Evolutionary conservation across 305 asterid species (phyloP), one percentile per base, ranked within the genome.

Genomic region (Fraxinus ornus): DNA sequence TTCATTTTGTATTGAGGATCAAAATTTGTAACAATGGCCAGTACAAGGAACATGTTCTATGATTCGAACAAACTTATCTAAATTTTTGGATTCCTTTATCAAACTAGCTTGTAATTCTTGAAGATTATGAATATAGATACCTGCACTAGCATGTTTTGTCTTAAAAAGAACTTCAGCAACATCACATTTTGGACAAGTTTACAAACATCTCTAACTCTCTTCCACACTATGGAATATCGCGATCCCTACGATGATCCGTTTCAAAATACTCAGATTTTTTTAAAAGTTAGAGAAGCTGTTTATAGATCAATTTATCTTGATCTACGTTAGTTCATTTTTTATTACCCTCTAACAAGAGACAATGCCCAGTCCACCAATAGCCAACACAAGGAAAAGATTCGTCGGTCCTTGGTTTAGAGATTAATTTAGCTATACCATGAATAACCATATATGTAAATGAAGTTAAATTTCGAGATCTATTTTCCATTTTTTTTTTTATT

Each of bases 1-100:
- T 70, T 82, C 84, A 83, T 74, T 77, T 87, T 81, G 47, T 78
- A 81, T 15, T 85, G 82, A 30, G 90, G 88, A 83, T 87, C 88
- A 78, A 32, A 87, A 55, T 81, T 78, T 13, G 85, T 64, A 26
- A 87, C 83, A n/a, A 87, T 17, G 26, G 88, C 62, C 78, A 85
- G 52, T n/a, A 83, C 75, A 79, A 79, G 35, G 71, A 73, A 81
- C 75, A 70, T 26, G 28, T 74, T 60, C 55, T 19, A 83, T 55
- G 35, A 21, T 33, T 57, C 55, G 22, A 13, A 72, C 33, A 55
- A 82, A 74, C 15, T 44, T 24, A 41, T 77, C 60, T 5, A 80
- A 74, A 73, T 47, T 68, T 22, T 15, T n/a, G 0, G 55, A 41
- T n/a, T 78, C 88, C 33, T 62, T 22, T 32, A 76, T 71, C 81